Evolutionary conservation across 2,329 filamentous ascomycete genomes (phyloP), one percentile per base, ranked within the genome.

Genomic region (Gremmenia infestans): DNA sequence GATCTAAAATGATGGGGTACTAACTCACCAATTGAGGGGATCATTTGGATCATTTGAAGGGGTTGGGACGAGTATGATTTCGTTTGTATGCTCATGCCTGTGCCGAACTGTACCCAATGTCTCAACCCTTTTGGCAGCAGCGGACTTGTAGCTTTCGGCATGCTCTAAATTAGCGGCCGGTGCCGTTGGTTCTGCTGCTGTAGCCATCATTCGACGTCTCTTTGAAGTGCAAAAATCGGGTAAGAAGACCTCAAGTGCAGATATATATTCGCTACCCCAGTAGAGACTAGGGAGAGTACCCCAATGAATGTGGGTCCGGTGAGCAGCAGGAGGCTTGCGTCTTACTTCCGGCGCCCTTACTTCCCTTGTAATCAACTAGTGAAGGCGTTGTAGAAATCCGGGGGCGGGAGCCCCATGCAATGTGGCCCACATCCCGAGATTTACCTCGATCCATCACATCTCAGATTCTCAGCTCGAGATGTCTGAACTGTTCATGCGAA

Each of bases 11-110:
- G 8, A 45, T 19, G 42, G 11, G 4, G 4, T 45, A 9, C 19
- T 25, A 5, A 37, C 42, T 35, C 42, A 57, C 70, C 71, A 72
- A 49, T 73, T 73, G 9, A 73, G 56, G 4, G 71, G 71, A 57
- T 72, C 71, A 36, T 72, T 68, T 6, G 68, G 70, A 57, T 73
- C 70, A 7, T 65, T 57, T 35, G 66, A 70, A 5, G 71, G 71
- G 12, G 61, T 63, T 32, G 67, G 67, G 28, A 69, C 62, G 17
- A 68, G 55, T 46, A 67, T 65, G 40, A 69, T 67, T 39, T 65
- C 65, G n/a, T 66, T 54, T 8, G 62, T 64, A 32, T 61, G 55
- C 45, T 58, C 60, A 49, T 64, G n/a, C 25, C 60, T 53, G 37
- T 59, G 55, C 12, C 60, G 60, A 28, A 62, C 43, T 42, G 39